Base-by-base conservation (phyloP, 805 yeast species). In the Starmerella asiatica region DNA sequence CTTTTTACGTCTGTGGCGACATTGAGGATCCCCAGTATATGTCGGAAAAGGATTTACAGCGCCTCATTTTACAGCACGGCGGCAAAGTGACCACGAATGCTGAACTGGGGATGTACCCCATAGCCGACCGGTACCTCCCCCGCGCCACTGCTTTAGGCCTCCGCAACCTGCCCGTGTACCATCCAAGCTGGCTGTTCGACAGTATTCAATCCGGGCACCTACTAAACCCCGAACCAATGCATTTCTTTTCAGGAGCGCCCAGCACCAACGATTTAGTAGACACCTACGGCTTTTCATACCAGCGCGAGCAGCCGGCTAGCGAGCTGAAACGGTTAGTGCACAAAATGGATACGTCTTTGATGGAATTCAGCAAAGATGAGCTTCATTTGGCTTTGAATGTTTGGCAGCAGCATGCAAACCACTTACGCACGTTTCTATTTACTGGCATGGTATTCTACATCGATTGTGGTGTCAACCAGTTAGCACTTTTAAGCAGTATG, bases 131-230 rank as follows among this genome's bases (percentile, higher is more conserved):
- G 2, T 37, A 39, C 15, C 30, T 37, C 16, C 47, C 49, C 8
- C 43, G 44, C 2, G 47, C 47, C 2, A 41, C 36, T 3, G 37
- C 47, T 5, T 20, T 39, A 6, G 5, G 39, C 4, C 11, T 26
- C 18, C 20, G 24, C 61, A 23, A 62, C 53, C 40, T 39, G 50
- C 11, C 68, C 72, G 81, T 88, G 0, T 53, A 84, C 6, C 66
- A 59, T 37, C 84, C 93, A 1, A 55, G 60, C 23, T 88, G 94
- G 94, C 55, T 83, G 5, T 62, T 73, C 33, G 86, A 81, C 47
- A 75, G 91, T 49, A 59, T 81, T 2, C 51, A 56, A 15, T 54
- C 61, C 12, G 50, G 56, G 1, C 37, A 49, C 2, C 34, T 74
- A 2, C 56, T 82, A 0, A 67, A 66, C 2, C 48, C 79, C 5